Conservation (phyloP, 306 rosid species). For the Dicorynia guianensis region DNA sequence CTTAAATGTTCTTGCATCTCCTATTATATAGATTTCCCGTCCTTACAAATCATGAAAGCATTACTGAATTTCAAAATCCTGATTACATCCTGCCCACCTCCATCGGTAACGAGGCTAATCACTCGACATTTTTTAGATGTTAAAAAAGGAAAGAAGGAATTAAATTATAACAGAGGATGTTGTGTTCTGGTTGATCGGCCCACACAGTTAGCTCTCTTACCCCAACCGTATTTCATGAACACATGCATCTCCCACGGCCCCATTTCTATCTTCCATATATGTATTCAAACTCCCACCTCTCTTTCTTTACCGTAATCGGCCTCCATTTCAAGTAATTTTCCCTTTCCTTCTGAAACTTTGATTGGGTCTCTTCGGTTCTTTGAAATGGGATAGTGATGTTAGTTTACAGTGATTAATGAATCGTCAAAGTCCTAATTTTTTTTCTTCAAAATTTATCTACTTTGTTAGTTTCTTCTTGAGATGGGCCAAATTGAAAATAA, state of each 20-base stretch:
- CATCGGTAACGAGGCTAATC: no score
- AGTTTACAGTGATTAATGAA: constrained; percentile 19
- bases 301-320: background rate
- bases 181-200: constrained; percentile 38
- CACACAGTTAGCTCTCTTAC: constrained; percentile 68
- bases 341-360: background rate
- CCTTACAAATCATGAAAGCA: no score
- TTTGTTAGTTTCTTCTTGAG: background rate
- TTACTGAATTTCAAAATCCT: no score
- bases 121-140: no score
- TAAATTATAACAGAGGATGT: no score
- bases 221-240: constrained; percentile 70
- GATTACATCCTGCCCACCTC: no score
- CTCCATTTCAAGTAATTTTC: constrained; percentile 29
- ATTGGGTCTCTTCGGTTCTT: constrained; percentile 14
- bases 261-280: constrained; percentile 5
- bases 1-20: no score
- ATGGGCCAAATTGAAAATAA: no score
- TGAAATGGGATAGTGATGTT: no score
- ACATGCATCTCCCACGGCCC: constrained; percentile 37
- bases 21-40: no score
- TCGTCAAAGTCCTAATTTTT: constrained; percentile 24
- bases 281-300: background rate
- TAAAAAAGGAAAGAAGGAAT: no score
- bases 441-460: constrained; percentile 21